Base-by-base conservation (phyloP, 2,329 filamentous ascomycete genomes). In the Erysiphe pisi region DNA sequence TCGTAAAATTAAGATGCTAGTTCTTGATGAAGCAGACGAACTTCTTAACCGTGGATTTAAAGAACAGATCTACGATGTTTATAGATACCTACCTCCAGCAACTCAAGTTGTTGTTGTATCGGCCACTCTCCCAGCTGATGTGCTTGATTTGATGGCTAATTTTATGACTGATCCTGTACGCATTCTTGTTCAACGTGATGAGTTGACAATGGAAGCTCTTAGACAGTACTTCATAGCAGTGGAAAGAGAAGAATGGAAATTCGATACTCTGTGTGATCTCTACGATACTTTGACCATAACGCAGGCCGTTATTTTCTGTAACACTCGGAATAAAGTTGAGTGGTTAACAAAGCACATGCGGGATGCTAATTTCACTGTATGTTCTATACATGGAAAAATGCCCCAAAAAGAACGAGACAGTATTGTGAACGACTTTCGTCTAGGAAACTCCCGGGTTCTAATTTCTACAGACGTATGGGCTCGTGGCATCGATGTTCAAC, bases 391-490 rank as follows among this genome's bases (percentile, higher is more conserved):
- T 89, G 95, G 95, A 84, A 95, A 99, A 84, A 99, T 99, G 95
- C 93, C 97, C 85, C 94, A 97, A 87, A 87, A 86, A 82, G 93
- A 98, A 88, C 94, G 95, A 89, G 95, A 98, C 85, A 88, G 97
- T 83, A 99, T 99, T 85, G 99, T 99, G 95, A 97, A 98, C 90
- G 95, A 99, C 88, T 99, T 99, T 92, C 93, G 95, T 83, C 97
- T 94, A 81, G 95, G 95, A 81, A 97, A 94, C 84, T 97, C 94
- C 80, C 94, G 95, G 91, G 95, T 99, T 81, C 89, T 99, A 83
- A 99, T 99, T 83, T 93, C 95, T 85, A 99, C 95, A 80, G 95
- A 99, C 84, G 89, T 99, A 80, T 88, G 97, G 84, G 95, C 95
- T 84, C 94, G 95, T 91, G 95, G 95, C 90, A 99, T 99, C 85